Evolutionary conservation across 805 yeast genomes (phyloP).

Genomic region (Metschnikowia aberdeeniae): DNA sequence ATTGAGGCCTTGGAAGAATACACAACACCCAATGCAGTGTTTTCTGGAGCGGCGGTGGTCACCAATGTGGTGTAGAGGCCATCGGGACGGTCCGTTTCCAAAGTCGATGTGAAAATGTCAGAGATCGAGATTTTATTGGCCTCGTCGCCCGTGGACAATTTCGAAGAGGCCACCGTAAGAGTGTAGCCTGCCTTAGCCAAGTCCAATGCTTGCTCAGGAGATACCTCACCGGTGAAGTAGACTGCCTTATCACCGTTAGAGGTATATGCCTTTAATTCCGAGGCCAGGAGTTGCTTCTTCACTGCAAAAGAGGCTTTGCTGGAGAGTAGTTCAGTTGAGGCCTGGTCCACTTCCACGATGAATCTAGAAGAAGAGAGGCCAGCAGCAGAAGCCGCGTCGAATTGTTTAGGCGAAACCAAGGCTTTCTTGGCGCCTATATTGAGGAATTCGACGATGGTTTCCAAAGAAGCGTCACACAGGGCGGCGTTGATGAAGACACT

Average conservation of each 20-base stretch:
- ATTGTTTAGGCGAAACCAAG: constrained; percentile 28
- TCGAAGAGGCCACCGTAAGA: constrained; percentile 27
- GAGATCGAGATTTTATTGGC: constrained; percentile 34
- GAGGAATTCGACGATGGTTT: constrained; percentile 41
- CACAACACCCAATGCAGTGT: constrained; percentile 70
- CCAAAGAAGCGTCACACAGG: constrained; percentile 30
- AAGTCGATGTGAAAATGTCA: constrained; percentile 45
- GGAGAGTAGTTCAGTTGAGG: constrained; percentile 12
- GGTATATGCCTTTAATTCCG: constrained; percentile 16
- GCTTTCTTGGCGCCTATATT: constrained; percentile 57
- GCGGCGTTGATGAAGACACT: constrained; percentile 30
- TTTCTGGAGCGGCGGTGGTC: constrained; percentile 56
- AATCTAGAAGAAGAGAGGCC: constrained; percentile 18
- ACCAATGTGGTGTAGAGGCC: constrained; percentile 84
- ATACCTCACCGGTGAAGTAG: constrained; percentile 18
- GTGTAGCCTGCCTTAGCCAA: constrained; percentile 31
- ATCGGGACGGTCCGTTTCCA: constrained; percentile 81
- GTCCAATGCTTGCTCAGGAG: constrained; percentile 24
- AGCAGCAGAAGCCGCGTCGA: constrained; percentile 7
- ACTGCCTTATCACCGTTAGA: constrained; percentile 29
- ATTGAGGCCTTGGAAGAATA: constrained; percentile 85
- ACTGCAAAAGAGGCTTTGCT: constrained; percentile 24
- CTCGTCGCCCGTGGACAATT: constrained; percentile 27
- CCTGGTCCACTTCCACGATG: constrained; percentile 8
- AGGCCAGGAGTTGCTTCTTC: constrained; percentile 12